Base-by-base conservation (phyloP, 805 yeast genomes). In the Pichia pseudocactophila region DNA sequence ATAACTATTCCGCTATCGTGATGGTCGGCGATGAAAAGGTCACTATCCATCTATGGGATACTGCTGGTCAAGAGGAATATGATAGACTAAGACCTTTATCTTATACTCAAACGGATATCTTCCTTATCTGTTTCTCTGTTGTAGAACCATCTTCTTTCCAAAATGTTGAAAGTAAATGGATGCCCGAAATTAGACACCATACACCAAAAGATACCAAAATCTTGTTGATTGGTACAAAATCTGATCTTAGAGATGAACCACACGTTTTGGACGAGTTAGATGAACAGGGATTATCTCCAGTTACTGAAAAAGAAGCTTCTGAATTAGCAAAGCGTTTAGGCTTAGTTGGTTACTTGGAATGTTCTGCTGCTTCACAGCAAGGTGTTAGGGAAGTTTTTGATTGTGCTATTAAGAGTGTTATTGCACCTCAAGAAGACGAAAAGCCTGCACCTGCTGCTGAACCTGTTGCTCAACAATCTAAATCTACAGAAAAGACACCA, bases 41-140 rank as follows among this genome's bases (percentile, higher is more conserved):
- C 55, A 86, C 85, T 56, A 69, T 88, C 40, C 95, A 94, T 19
- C 71, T 88, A 36, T 88, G 96, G 96, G 96, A 88, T 73, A 88
- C 96, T 13, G 96, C 96, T 3, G 96, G 96, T 22, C 96, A 88
- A 63, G 82, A 84, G 56, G 96, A 87, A 59, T 87, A 87, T 61
- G 96, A 88, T 60, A 71, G 95, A 47, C 70, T 87, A 55, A 72
- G 96, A 62, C 96, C 96, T 3, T 68, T 88, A 47, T 82, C 92
- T 8, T 88, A 88, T 56, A 95, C 96, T 3, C 95, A 88, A 58
- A 87, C 96, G 0, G 95, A 86, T 54, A 82, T 88, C 30, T 88
- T 88, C 57, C 64, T 88, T 41, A 75, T 85, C 45, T 88, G 96
- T 63, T 88, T 87, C 61, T 83, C 95, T 6, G 78, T 88, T 7